Evolutionary conservation across 768 basidiomycete genomes (phyloP).

Genomic region (Omphalotus guepiniiformis): DNA sequence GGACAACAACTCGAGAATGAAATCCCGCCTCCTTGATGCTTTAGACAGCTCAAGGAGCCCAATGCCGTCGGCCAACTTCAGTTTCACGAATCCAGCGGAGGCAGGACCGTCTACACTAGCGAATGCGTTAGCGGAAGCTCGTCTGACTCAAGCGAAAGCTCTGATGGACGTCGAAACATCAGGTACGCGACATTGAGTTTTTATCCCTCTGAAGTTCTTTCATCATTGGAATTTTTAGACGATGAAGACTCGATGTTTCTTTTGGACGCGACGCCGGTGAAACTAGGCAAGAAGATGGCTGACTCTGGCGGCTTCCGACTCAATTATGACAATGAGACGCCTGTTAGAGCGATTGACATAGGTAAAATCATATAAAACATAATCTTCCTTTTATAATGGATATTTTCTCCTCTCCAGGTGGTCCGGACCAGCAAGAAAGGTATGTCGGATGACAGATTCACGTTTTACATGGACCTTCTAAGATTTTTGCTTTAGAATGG

Average conservation of each 20-base stretch:
- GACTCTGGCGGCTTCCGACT: constrained; percentile 35
- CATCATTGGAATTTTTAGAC: background rate
- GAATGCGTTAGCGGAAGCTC: background rate
- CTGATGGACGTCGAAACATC: background rate
- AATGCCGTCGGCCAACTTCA: constrained; percentile 8
- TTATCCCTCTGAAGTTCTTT: background rate
- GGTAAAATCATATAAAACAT: constrained; percentile 20
- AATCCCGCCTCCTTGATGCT: constrained; percentile 24
- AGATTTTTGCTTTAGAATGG: constrained; percentile 38
- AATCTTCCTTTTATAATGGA: background rate
- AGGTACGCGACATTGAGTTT: background rate
- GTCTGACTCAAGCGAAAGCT: constrained; percentile 1
- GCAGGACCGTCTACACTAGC: constrained; percentile 4
- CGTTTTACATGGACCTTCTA: background rate
- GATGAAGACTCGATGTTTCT: constrained; percentile 18
- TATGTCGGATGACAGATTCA: constrained; percentile 13
- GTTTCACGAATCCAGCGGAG: constrained; percentile 8
- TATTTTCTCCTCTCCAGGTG: constrained; percentile 23
- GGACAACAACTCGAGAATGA: background rate
- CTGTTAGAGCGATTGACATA: constrained; percentile 45
- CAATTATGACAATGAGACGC: constrained; percentile 47
- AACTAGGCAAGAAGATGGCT: background rate
- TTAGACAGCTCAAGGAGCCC: constrained; percentile 22
- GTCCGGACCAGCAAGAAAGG: constrained; percentile 53
- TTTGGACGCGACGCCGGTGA: constrained; percentile 12